These are phyloP conservation scores for Rhododendron simsii DNA, from an alignment of 148 eudicot species.

Conservation along the genomic window DNA sequence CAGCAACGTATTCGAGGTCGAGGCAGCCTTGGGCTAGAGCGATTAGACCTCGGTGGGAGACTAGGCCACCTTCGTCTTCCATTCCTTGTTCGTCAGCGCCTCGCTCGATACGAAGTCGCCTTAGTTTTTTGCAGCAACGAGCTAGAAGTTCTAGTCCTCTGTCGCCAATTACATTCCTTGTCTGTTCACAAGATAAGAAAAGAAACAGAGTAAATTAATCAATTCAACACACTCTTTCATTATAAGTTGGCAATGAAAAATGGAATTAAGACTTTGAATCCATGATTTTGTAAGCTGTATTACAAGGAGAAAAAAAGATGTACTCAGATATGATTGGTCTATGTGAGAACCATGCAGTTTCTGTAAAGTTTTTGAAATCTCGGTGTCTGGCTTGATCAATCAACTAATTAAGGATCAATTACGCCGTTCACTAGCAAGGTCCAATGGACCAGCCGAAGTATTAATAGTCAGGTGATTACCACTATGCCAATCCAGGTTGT, in stretches of 20 bases:
- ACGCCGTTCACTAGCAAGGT: neutral
- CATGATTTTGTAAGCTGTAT: neutral
- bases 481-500: neutral
- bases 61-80: conserved; percentile 66
- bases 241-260: neutral
- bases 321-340: neutral
- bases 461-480: neutral
- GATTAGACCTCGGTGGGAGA: conserved; percentile 72
- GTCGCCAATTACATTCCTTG: conserved; percentile 84
- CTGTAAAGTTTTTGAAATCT: neutral
- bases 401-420: neutral
- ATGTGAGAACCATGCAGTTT: neutral
- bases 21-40: conserved; percentile 75
- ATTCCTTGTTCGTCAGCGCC: conserved; percentile 78
- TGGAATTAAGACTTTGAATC: neutral
- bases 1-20: conserved; percentile 73
- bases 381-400: neutral
- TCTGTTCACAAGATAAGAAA: conserved; percentile 32
- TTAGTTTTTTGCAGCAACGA: conserved; percentile 54
- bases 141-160: conserved; percentile 75
- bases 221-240: neutral
- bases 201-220: neutral
- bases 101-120: conserved; percentile 76
- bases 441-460: neutral
- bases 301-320: neutral